These are phyloP conservation scores for Myxozyma vanderwaltii DNA, from an alignment of 805 yeast species.

Conservation along the genomic window DNA sequence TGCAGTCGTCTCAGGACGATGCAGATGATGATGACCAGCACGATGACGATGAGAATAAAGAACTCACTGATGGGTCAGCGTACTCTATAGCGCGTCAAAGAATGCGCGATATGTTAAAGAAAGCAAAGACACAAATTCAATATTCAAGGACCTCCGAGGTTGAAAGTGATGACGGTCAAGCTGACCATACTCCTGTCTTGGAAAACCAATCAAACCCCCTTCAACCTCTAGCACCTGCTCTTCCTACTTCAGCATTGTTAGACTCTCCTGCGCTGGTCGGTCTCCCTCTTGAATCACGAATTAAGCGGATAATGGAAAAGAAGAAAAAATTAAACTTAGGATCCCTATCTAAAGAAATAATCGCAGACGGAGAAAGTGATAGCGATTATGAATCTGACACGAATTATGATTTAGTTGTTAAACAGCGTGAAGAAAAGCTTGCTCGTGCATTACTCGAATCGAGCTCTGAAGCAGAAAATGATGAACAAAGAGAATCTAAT, in stretches of 20 bases:
- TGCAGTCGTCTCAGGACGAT: background rate
- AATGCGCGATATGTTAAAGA: conserved; percentile 5
- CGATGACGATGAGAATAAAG: background rate
- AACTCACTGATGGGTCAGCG: background rate
- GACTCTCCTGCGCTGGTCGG: background rate
- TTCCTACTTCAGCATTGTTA: no score
- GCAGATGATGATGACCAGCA: background rate
- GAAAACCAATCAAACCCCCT: background rate
- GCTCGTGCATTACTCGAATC: background rate
- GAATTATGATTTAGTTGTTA: background rate
- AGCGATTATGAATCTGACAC: conserved; percentile 13
- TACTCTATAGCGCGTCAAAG: background rate
- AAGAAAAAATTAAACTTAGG: background rate
- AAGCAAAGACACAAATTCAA: background rate
- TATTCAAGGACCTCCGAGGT: background rate
- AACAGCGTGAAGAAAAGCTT: conserved; percentile 1
- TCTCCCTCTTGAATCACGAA: background rate
- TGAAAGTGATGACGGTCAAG: no score
- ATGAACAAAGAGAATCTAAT: background rate
- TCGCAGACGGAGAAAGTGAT: conserved; percentile 14
- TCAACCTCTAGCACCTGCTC: no score
- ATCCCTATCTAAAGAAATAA: conserved; percentile 10
- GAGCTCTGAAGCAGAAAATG: background rate
- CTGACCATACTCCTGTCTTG: background rate
- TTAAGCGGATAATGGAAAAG: background rate